Evolutionary conservation across 768 basidiomycete species (phyloP).

Genomic region (Exsudoporus frostii): DNA sequence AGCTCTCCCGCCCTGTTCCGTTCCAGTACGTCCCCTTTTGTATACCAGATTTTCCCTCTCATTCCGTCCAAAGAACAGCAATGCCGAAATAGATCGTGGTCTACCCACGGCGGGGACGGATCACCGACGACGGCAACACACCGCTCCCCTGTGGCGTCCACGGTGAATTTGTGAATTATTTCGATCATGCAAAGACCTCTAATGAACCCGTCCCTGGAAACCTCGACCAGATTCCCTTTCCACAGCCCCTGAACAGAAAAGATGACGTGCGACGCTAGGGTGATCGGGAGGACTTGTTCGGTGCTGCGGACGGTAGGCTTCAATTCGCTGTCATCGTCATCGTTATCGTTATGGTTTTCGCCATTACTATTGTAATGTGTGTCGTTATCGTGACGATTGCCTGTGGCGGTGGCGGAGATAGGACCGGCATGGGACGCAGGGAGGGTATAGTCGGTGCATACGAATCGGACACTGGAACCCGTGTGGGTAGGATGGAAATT

Average conservation of each 20-base stretch:
- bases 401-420: not conserved
- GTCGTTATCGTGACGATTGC: too few species aligned
- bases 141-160: conserved; percentile 17
- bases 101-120: conserved; percentile 4
- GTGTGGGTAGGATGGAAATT: not conserved
- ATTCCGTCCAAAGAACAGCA: conserved; percentile 8
- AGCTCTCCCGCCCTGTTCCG: not conserved
- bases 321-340: not conserved
- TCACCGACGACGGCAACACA: conserved; percentile 14
- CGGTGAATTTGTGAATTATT: conserved; percentile 9
- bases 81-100: not conserved
- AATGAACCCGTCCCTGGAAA: conserved; percentile 15
- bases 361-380: not conserved
- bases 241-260: conserved; percentile 9
- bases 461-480: conserved; percentile 8
- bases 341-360: too few species aligned
- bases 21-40: conserved; percentile 2
- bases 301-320: conserved; percentile 7
- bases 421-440: not conserved
- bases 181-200: conserved; percentile 9
- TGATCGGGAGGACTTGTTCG: conserved; percentile 9
- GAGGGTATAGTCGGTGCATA: conserved; percentile 18
- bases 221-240: conserved; percentile 14
- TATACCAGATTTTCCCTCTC: conserved; percentile 15
- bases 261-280: conserved; percentile 7